Base-by-base conservation (phyloP, 2,329 filamentous ascomycete genomes). In the Penicillium digitatum region DNA sequence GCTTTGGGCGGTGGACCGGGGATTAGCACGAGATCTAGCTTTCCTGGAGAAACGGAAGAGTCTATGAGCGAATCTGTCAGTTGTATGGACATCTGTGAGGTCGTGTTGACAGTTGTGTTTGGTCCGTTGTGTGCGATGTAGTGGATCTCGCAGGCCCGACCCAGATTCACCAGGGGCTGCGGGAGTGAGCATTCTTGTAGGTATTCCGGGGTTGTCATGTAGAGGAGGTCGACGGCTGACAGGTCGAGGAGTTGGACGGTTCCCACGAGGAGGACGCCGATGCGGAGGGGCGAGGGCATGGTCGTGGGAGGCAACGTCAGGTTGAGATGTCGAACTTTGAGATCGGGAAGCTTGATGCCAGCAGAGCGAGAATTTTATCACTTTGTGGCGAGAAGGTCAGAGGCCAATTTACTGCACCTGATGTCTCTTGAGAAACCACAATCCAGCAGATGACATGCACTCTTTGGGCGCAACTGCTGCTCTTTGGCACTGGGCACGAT, bases 211-310 rank as follows among this genome's bases (percentile, higher is more conserved):
- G 58, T 65, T 16, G 69, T 54, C 71, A 76, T 76, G 54, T 64
- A 65, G 48, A 76, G 67, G 39, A 74, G 66, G 54, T 76, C 74
- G 10, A 76, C 62, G 18, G 69, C 62, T 12, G 70, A 64, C 37
- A 75, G 57, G 55, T 76, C 74, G 32, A 76, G 66, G 49, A 76
- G 68, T 62, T 76, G 74, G 39, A 74, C 66, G 1, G 63, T 60
- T 10, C 65, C 61, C 29, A 68, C 61, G 14, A 76, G 57, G 29
- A 76, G 69, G 39, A 76, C 67, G 46, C 73, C 73, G 48, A 74
- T 47, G 18, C 49, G 60, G 35, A 66, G 44, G 8, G 57, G 49
- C 2, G 44, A 9, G 5, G 46, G 50, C 58, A 63, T 61, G 29
- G 12, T 40, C 6, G 20, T n/a, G 29, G 37, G 11, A 31, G n/a